Percentiles rank a stretch among this genome's conserved stretches.
Conservation (phyloP, 495 filamentous ascomycete species). For the Delitschia confertaspora region DNA sequence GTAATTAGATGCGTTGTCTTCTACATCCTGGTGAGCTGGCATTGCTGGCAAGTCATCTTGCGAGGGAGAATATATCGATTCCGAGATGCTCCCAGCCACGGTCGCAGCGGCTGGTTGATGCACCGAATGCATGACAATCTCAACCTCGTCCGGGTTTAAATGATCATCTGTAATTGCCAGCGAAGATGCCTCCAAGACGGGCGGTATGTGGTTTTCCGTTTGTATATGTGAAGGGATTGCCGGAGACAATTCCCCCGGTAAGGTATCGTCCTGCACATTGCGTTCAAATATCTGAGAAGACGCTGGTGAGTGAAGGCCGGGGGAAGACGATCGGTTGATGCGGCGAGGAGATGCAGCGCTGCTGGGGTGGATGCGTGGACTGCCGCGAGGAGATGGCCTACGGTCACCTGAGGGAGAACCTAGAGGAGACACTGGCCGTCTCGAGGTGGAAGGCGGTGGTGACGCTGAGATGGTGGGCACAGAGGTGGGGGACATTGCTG, state of each 20-base stretch:
- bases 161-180: slow-evolving; percentile 76
- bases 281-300: slow-evolving; percentile 88
- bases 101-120: slow-evolving; percentile 68
- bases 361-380: slow-evolving; percentile 23
- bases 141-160: slow-evolving; percentile 69
- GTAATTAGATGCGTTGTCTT: slow-evolving; percentile 58
- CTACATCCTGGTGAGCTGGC: slow-evolving; percentile 37
- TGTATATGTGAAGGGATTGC: slow-evolving; percentile 81
- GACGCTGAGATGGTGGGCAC: slow-evolving; percentile 13
- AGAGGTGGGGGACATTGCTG: slow-evolving; percentile 12
- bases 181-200: slow-evolving; percentile 79
- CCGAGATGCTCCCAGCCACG: slow-evolving; percentile 35
- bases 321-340: slow-evolving; percentile 35
- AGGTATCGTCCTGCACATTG: slow-evolving; percentile 65
- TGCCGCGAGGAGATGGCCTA: slow-evolving; percentile 22
- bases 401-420: slow-evolving; percentile 7
- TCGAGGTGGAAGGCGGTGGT: slow-evolving; percentile 8
- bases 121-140: slow-evolving; percentile 74
- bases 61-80: slow-evolving; percentile 28
- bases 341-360: slow-evolving; percentile 21
- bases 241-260: slow-evolving; percentile 55
- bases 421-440: slow-evolving; percentile 3
- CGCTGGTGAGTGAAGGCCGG: slow-evolving; percentile 35
- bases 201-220: slow-evolving; percentile 85
- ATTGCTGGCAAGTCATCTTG: slow-evolving; percentile 15